A percentile compares a stretch with the other conserved stretches of the same genome.
phyloP scores from a whole-genome alignment of 768 basidiomycete species.

The Austroboletus eburneus region DNA sequence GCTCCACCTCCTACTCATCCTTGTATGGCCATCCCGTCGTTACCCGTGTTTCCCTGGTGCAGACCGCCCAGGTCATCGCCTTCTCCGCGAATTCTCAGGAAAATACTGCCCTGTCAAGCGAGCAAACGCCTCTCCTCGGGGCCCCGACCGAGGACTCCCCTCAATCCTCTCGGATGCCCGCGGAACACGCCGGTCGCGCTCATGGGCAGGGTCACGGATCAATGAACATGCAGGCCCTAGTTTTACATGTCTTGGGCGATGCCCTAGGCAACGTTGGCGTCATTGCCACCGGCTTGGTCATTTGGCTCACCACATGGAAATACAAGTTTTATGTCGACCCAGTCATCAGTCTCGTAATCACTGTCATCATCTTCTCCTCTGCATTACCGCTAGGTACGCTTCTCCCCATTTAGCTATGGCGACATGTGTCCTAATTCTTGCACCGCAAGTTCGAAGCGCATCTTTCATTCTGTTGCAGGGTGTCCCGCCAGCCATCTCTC shows the following conservation, averaged over 20 bases:
- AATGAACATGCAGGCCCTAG: constrained; percentile 98
- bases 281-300: constrained; percentile 90
- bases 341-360: constrained; percentile 88
- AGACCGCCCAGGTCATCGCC: constrained; percentile 81
- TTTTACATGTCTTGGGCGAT: constrained; percentile 94
- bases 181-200: constrained; percentile 8
- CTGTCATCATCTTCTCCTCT: constrained; percentile 93
- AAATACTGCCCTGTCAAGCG: constrained; percentile 19
- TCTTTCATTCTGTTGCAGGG: constrained; percentile 95
- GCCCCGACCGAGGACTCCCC: neutral
- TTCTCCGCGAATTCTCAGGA: constrained; percentile 22
- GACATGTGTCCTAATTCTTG: constrained; percentile 3
- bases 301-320: constrained; percentile 82
- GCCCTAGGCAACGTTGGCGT: constrained; percentile 98
- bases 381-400: constrained; percentile 80
- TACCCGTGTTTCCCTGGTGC: constrained; percentile 68
- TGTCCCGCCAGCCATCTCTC: constrained; percentile 82
- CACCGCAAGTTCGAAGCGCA: constrained; percentile 68
- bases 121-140: constrained; percentile 45
- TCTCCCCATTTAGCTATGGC: neutral
- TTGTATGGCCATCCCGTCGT: constrained; percentile 73
- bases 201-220: constrained; percentile 46
- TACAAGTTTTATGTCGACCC: constrained; percentile 95
- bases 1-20: constrained; percentile 49
- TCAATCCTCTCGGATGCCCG: constrained; percentile 10